These are phyloP conservation scores for Urtica urens DNA, from an alignment of 306 rosid genomes.

Conservation along the genomic window DNA sequence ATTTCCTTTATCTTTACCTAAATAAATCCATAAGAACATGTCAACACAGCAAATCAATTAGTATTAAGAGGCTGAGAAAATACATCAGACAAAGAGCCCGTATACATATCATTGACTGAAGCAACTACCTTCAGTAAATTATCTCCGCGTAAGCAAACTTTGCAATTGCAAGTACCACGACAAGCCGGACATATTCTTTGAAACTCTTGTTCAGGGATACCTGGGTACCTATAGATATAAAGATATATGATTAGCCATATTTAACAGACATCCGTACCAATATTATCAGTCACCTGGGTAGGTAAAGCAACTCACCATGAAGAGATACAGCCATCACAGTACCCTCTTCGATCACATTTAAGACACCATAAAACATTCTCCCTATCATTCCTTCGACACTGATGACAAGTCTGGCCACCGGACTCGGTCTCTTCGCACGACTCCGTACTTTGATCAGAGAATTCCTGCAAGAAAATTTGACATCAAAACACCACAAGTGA, in stretches of 20 bases:
- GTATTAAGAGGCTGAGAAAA: background rate
- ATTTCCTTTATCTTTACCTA: constrained; percentile 86
- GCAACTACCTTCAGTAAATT: constrained; percentile 68
- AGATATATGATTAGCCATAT: constrained; percentile 14
- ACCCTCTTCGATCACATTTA: constrained; percentile 84
- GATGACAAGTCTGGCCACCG: constrained; percentile 80
- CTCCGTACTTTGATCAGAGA: constrained; percentile 46
- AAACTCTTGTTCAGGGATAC: constrained; percentile 57
- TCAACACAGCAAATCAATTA: constrained; percentile 9
- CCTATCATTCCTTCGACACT: constrained; percentile 58
- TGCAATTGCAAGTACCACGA: constrained; percentile 81
- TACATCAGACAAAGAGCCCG: background rate
- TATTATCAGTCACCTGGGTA: background rate
- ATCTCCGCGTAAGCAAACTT: constrained; percentile 67
- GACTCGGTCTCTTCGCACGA: constrained; percentile 62
- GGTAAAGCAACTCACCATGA: constrained; percentile 43
- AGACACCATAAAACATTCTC: constrained; percentile 68
- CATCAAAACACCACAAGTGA: background rate
- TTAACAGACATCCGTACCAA: constrained; percentile 1
- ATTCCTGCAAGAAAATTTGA: constrained; percentile 42
- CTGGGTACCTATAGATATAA: constrained; percentile 48
- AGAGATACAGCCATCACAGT: constrained; percentile 61
- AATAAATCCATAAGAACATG: constrained; percentile 14
- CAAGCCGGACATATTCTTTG: constrained; percentile 86
- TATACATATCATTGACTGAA: background rate